These are phyloP conservation scores for Patellifolia procumbens DNA, from an alignment of 179 eudicot genomes.

Conservation along the genomic window DNA sequence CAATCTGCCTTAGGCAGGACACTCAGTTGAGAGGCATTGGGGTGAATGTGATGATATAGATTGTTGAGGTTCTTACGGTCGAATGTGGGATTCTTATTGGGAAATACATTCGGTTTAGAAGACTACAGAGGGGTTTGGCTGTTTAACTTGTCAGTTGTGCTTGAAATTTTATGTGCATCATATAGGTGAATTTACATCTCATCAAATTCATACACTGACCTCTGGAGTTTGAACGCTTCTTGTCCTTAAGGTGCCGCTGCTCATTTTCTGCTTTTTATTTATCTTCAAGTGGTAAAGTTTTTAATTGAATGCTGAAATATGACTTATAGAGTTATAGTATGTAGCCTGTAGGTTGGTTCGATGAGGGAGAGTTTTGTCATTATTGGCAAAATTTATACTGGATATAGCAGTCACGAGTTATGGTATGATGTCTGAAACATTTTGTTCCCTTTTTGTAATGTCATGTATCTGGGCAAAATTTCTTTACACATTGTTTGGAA, in stretches of 20 bases:
- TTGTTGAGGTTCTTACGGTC: not conserved
- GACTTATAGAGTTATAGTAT: too few relatives aligned
- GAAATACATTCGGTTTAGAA: not conserved
- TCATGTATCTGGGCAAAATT: too few relatives aligned
- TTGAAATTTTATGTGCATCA: too few relatives aligned
- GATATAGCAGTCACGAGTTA: too few relatives aligned
- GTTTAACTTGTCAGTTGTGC: not conserved
- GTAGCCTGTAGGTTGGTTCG: too few relatives aligned
- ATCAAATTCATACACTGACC: not conserved
- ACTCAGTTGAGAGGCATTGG: not conserved
- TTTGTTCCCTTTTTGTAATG: too few relatives aligned
- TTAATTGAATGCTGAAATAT: not conserved
- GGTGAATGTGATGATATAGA: not conserved
- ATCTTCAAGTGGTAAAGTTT: too few relatives aligned
- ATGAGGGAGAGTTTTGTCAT: too few relatives aligned
- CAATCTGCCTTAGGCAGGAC: not conserved
- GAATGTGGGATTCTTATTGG: not conserved
- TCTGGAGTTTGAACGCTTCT: not conserved
- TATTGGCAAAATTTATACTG: too few relatives aligned
- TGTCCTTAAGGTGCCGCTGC: not conserved
- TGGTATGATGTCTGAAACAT: too few relatives aligned
- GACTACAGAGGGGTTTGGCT: not conserved
- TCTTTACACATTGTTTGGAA: too few relatives aligned
- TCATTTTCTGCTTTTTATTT: not conserved
- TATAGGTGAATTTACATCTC: not conserved